These are phyloP conservation scores for Galerina sulciceps DNA, from an alignment of 768 basidiomycete genomes.

Conservation along the genomic window DNA sequence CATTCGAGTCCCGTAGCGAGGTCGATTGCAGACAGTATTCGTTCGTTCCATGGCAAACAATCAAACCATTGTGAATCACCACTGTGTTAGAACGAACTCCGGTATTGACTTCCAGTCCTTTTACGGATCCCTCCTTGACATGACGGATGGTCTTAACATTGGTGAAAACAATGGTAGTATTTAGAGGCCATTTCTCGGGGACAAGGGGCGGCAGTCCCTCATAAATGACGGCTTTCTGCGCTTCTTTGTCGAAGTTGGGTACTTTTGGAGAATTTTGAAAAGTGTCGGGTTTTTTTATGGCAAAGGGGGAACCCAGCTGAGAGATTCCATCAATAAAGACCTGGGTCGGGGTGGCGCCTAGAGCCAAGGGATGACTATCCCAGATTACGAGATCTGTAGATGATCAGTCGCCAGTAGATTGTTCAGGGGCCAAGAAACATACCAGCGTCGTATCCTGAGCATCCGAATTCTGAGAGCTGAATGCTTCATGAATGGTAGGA, in stretches of 20 bases:
- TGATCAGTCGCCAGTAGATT: not conserved
- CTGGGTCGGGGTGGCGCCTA: constrained; percentile 87
- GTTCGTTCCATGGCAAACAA: constrained; percentile 50
- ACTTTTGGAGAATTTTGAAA: constrained; percentile 56
- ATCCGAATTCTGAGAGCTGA: not conserved
- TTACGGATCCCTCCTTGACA: constrained; percentile 29
- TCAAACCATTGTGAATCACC: constrained; percentile 47
- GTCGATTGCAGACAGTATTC: constrained; percentile 24
- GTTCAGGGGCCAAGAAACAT: not conserved
- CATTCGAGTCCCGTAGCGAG: constrained; percentile 19
- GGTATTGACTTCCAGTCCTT: constrained; percentile 24
- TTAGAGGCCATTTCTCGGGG: constrained; percentile 37
- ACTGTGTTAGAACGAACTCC: constrained; percentile 34
- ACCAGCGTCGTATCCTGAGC: constrained; percentile 76
- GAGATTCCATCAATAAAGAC: constrained; percentile 91
- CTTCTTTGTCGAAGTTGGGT: constrained; percentile 76
- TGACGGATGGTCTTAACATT: constrained; percentile 62
- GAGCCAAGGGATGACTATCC: constrained; percentile 83
- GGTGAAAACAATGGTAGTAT: constrained; percentile 57
- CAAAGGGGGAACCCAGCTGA: constrained; percentile 58
- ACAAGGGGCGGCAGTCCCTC: constrained; percentile 79
- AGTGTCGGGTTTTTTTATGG: constrained; percentile 51
- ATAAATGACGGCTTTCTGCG: constrained; percentile 58
- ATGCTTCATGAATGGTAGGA: not conserved
- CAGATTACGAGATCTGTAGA: constrained; percentile 74